Percentiles rank a stretch among this genome's conserved stretches.
Conservation (phyloP, 2,329 filamentous ascomycete species). For the Thyridium curvatum region DNA sequence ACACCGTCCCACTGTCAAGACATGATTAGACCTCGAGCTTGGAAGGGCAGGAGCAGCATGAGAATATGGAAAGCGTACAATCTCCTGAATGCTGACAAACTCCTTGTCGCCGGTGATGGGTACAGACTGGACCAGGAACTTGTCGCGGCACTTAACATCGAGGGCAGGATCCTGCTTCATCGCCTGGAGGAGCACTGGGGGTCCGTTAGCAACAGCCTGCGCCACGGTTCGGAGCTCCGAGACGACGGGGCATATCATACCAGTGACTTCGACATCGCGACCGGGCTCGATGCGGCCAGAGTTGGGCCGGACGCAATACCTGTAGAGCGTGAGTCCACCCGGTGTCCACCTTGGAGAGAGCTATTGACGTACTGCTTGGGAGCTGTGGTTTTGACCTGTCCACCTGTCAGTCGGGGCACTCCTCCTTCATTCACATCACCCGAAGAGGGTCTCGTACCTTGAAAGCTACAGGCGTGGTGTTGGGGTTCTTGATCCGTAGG, state of each 20-base stretch:
- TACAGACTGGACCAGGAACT: slow-evolving; percentile 17
- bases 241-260: slow-evolving; percentile 41
- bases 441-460: too few species aligned
- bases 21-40: background rate
- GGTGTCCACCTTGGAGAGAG: slow-evolving; percentile 6
- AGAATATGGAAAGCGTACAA: slow-evolving; percentile 50
- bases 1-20: slow-evolving; percentile 67
- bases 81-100: slow-evolving; percentile 70
- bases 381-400: slow-evolving; percentile 94
- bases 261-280: slow-evolving; percentile 84
- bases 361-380: slow-evolving; percentile 80
- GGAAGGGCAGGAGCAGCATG: background rate
- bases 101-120: slow-evolving; percentile 78
- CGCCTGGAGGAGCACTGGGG: slow-evolving; percentile 81
- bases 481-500: slow-evolving; percentile 60
- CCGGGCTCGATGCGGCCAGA: slow-evolving; percentile 92
- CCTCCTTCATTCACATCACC: too few species aligned
- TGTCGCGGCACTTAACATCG: slow-evolving; percentile 67
- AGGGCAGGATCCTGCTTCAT: slow-evolving; percentile 91
- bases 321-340: slow-evolving; percentile 30
- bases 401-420: slow-evolving; percentile 16
- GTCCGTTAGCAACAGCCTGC: background rate
- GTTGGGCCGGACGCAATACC: slow-evolving; percentile 97
- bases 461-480: slow-evolving; percentile 58
- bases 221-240: background rate